Conservation (phyloP, 495 filamentous ascomycete genomes). For the Staphylotrichum tortipilum region DNA sequence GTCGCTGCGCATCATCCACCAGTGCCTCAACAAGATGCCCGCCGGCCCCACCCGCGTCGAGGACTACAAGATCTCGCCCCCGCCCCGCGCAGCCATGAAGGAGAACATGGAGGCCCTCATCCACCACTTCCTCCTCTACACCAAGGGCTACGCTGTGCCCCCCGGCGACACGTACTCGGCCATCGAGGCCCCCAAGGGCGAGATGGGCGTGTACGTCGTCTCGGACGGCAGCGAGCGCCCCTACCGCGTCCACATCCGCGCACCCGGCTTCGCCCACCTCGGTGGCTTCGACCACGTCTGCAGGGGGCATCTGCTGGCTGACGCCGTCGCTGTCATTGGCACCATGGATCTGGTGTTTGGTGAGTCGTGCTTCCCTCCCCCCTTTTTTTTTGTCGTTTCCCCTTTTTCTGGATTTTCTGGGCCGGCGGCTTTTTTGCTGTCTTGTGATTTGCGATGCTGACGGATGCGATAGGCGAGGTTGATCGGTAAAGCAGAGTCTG, state of each 20-base stretch:
- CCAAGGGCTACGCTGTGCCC: constrained; percentile 96
- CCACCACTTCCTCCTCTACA: constrained; percentile 97
- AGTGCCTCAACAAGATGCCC: constrained; percentile 99
- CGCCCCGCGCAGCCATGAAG: constrained; percentile 97
- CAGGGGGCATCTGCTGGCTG: constrained; percentile 86
- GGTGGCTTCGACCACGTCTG: constrained; percentile 87
- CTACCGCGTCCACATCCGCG: constrained; percentile 95
- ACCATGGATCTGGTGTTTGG: constrained; percentile 78
- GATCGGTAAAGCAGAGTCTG: constrained; percentile 32
- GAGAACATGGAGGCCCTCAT: constrained; percentile 99
- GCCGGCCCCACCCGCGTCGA: constrained; percentile 87
- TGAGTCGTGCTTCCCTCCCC: constrained; percentile 20
- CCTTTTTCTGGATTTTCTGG: too few species aligned
- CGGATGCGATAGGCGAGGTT: constrained; percentile 33
- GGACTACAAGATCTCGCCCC: constrained; percentile 98
- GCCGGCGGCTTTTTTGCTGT: too few species aligned
- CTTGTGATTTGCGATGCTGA: neutral
- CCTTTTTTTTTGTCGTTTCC: neutral
- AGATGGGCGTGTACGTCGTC: constrained; percentile 98
- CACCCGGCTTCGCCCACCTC: constrained; percentile 94
- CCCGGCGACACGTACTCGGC: constrained; percentile 96
- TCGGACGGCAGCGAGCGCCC: constrained; percentile 92
- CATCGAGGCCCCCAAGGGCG: constrained; percentile 98
- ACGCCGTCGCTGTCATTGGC: constrained; percentile 94
- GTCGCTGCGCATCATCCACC: constrained; percentile 93